phyloP scores from a whole-genome alignment of 164 flowering plant species.

The Taxillus chinensis region DNA sequence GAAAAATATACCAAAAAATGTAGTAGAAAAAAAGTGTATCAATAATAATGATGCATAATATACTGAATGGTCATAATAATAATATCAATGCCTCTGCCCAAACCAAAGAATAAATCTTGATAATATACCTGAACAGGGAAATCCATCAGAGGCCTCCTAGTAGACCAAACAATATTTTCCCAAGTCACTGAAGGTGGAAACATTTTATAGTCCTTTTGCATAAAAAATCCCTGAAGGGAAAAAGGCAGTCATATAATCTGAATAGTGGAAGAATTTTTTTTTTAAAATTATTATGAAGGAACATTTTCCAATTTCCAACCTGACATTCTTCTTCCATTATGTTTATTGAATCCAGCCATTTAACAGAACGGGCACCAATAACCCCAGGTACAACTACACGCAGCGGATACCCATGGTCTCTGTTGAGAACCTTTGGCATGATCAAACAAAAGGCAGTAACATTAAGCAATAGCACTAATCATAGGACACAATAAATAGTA shows the following conservation, averaged over 20 bases:
- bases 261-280: too few relatives aligned
- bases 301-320: slow-evolving; percentile 25
- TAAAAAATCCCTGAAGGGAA: slow-evolving; percentile 78
- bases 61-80: neutral
- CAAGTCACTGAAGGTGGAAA: slow-evolving; percentile 95
- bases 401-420: slow-evolving; percentile 95
- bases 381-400: slow-evolving; percentile 90
- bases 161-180: slow-evolving; percentile 88
- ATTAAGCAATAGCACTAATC: too few relatives aligned
- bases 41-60: too few relatives aligned
- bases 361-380: slow-evolving; percentile 97
- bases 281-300: too few relatives aligned
- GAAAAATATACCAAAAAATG: too few relatives aligned
- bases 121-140: slow-evolving; percentile 83
- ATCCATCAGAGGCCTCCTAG: slow-evolving; percentile 89
- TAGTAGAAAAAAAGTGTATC: too few relatives aligned
- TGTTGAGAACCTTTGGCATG: slow-evolving; percentile 55
- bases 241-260: neutral
- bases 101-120: neutral
- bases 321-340: slow-evolving; percentile 82
- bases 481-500: too few relatives aligned
- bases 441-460: neutral
- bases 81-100: neutral
- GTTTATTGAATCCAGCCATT: slow-evolving; percentile 82
- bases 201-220: slow-evolving; percentile 99